Percentiles rank a stretch among this genome's conserved stretches.
These are phyloP conservation scores for Cicer pinnatifidum DNA, from an alignment of 306 rosid genomes.

Conservation along the genomic window DNA sequence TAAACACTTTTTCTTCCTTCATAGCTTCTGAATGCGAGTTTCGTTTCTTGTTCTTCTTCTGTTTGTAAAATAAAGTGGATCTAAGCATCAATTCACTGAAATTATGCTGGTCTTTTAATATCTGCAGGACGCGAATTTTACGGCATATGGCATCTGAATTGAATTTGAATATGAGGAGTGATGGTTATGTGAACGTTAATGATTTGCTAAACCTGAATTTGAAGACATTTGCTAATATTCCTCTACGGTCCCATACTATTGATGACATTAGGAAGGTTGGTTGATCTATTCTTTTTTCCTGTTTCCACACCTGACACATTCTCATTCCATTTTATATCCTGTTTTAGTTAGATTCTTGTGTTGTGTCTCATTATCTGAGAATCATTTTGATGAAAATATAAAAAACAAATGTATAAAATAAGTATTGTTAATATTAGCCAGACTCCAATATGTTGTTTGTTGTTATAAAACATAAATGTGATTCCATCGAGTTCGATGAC, in stretches of 20 bases:
- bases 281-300: constrained; percentile 37
- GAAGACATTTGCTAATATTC: constrained; percentile 83
- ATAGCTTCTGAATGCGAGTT: background rate
- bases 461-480: constrained; percentile 8
- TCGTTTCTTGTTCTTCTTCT: background rate
- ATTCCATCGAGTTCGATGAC: background rate
- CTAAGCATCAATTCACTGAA: constrained; percentile 7
- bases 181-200: constrained; percentile 81
- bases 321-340: constrained; percentile 12
- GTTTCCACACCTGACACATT: background rate
- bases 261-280: constrained; percentile 89
- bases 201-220: constrained; percentile 74
- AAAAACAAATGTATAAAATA: background rate
- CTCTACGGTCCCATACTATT: constrained; percentile 69
- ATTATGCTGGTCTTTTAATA: constrained; percentile 15
- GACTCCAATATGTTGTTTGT: background rate
- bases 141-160: constrained; percentile 89
- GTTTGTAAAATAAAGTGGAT: background rate
- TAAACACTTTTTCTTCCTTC: background rate
- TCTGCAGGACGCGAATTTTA: constrained; percentile 74
- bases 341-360: constrained; percentile 14
- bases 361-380: background rate
- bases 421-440: constrained; percentile 7
- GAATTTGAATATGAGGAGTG: constrained; percentile 71
- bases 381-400: constrained; percentile 13